Evolutionary conservation across 352 stramenopile species (phyloP), one percentile per base, ranked within the genome.

Genomic region (Blastocystis sp.): DNA sequence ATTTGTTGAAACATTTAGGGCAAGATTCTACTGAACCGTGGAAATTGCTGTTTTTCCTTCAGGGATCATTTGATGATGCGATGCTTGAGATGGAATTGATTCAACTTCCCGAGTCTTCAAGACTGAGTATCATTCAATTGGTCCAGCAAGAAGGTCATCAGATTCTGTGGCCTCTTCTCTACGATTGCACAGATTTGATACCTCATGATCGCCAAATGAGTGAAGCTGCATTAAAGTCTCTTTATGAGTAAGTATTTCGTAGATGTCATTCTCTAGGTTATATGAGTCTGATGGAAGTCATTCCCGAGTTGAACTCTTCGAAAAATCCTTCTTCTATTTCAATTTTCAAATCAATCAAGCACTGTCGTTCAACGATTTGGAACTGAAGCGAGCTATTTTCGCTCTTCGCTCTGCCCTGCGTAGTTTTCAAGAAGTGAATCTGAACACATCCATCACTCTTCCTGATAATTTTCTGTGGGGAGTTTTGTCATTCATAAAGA

Each of bases 301-400:
- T 66, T 50, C 70, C 4, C 70, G 70, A 11, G 37, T 20, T 20
- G 70, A 80, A 29, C 45, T 80, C 9, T 80, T 43, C 23, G 3
- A 61, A 50, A 61, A 62, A 41, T 80, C 70, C 5, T 80, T 80
- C 55, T 47, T 61, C 50, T 80, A 80, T 29, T 80, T 80, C 70
- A 80, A 61, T 7, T 80, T 80, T 41, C 70, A 80, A 41, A 80
- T 80, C 70, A 80, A 80, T 26, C 70, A 80, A 41, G 70, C 70
- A n/a, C 70, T 80, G 9, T 23, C 41, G 3, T 80, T 80, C 43
- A 62, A 50, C 13, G 34, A 50, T 34, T 37, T 39, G 5, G 70
- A 61, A 20, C 45, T 80, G 9, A 29, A 61, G 45, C 34, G 70
- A 9, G 70, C 70, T 5, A 62, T 80, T 9, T 20, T 62, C 26